A percentile compares a stretch with the other conserved stretches of the same genome.
Evolutionary conservation across 176 grass and related monocot genomes (phyloP).

Genomic region (Chloris gayana): DNA sequence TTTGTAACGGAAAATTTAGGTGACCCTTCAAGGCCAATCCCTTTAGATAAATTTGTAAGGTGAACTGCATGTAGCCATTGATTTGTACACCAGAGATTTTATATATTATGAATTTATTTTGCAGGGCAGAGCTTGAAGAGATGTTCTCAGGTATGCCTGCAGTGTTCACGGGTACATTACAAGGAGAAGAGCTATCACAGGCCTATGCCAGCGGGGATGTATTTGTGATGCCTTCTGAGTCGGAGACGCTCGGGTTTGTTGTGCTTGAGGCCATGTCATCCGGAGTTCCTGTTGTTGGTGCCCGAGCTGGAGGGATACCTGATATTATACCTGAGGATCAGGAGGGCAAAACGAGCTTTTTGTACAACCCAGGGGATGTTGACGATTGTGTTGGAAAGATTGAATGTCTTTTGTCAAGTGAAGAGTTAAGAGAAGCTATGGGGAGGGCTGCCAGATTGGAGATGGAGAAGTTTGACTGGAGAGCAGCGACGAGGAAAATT

Average conservation of each 20-base stretch:
- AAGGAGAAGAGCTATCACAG: conserved; percentile 70
- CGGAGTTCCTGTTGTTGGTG: conserved; percentile 64
- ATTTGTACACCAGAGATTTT: not conserved
- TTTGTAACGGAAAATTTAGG: not conserved
- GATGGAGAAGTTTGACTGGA: conserved; percentile 78
- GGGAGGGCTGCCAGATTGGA: conserved; percentile 63
- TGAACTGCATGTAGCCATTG: not conserved
- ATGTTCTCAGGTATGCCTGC: conserved; percentile 73
- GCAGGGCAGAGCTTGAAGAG: conserved; percentile 63
- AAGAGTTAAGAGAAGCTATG: conserved; percentile 54
- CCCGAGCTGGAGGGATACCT: conserved; percentile 64
- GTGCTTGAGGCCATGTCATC: conserved; percentile 84
- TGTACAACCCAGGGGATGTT: conserved; percentile 61
- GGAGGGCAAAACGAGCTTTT: conserved; percentile 66
- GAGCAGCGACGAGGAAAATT: conserved; percentile 58
- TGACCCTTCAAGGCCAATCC: not conserved
- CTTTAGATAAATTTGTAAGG: not conserved
- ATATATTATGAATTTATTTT: not conserved
- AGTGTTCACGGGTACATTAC: conserved; percentile 70
- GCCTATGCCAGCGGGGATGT: conserved; percentile 80
- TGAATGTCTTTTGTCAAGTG: conserved; percentile 42
- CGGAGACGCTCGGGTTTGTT: conserved; percentile 75
- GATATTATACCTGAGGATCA: conserved; percentile 68
- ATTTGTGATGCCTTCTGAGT: conserved; percentile 77
- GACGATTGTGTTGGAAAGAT: conserved; percentile 77